Percentiles rank a stretch among this genome's conserved stretches.
Conservation (phyloP, 2,329 filamentous ascomycete species). For the Sporothrix brunneoviolacea region DNA sequence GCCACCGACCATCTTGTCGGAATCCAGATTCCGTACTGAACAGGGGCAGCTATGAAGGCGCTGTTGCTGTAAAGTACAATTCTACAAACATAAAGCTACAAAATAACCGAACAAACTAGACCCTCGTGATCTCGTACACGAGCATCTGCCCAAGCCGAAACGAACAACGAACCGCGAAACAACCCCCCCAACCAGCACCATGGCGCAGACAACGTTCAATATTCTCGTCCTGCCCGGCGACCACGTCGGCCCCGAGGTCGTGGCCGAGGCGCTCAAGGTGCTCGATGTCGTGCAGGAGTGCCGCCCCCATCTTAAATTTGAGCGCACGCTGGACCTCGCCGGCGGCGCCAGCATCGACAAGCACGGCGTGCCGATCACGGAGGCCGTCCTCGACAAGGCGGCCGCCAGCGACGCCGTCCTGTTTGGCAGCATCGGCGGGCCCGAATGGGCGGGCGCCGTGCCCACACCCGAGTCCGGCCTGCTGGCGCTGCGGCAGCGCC, state of each 20-base stretch:
- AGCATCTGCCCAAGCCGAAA: no score
- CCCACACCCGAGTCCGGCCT: slow-evolving; percentile 41
- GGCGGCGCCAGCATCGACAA: slow-evolving; percentile 37
- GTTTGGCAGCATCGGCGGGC: slow-evolving; percentile 42
- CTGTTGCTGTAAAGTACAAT: no score
- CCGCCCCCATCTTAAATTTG: slow-evolving; percentile 26
- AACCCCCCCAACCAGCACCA: no score
- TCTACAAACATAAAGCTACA: no score
- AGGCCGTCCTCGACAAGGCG: slow-evolving; percentile 36
- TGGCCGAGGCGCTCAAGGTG: slow-evolving; percentile 39
- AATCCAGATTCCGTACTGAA: no score
- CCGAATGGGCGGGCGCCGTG: slow-evolving; percentile 35
- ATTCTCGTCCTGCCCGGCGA: slow-evolving; percentile 41
- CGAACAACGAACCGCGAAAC: no score
- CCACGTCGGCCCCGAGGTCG: slow-evolving; percentile 41
- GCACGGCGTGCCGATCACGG: slow-evolving; percentile 37
- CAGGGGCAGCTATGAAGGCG: no score
- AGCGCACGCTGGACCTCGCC: slow-evolving; percentile 20
- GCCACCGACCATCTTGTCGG: no score
- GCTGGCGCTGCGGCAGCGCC: slow-evolving; percentile 31
- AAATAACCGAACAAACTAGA: no score
- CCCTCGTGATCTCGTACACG: no score
- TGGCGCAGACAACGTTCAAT: slow-evolving; percentile 17
- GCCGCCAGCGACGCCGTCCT: slow-evolving; percentile 37
- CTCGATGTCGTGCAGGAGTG: slow-evolving; percentile 34